phyloP scores from a whole-genome alignment of 2,329 filamentous ascomycete species.

The Didymella lethalis region DNA sequence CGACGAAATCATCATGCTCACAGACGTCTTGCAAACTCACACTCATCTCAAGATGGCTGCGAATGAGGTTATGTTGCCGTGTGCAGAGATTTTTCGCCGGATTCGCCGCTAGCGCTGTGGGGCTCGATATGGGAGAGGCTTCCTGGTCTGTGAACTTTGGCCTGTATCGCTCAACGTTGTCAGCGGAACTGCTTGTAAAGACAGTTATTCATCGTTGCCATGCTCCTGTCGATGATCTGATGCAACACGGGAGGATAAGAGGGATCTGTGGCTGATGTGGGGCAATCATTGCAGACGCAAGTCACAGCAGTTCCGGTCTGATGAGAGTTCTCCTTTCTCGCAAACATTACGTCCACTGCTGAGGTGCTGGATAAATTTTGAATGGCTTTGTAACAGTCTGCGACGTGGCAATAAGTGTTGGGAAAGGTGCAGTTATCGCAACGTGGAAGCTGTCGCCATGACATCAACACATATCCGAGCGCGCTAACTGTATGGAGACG shows the following conservation, averaged over 20 bases:
- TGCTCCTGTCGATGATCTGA: background rate
- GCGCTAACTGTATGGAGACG: background rate
- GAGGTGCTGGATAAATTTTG: background rate
- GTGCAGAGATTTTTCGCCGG: background rate
- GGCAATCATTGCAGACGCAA: background rate
- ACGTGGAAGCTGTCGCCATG: background rate
- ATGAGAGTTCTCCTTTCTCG: background rate
- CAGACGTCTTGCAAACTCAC: background rate
- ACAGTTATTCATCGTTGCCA: background rate
- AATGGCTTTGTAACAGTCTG: background rate
- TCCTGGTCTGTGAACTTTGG: background rate
- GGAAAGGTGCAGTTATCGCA: background rate
- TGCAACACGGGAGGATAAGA: background rate
- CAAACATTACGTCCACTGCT: background rate
- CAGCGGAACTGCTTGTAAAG: background rate
- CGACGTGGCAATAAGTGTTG: background rate
- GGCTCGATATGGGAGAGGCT: background rate
- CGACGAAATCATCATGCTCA: fast-evolving
- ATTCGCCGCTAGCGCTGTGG: background rate
- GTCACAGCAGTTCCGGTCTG: background rate
- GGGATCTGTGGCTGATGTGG: background rate
- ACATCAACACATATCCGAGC: background rate
- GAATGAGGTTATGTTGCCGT: background rate
- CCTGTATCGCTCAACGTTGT: background rate
- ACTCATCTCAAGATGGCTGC: background rate